Percentiles rank a stretch among this genome's conserved stretches.
These are phyloP conservation scores for Crithidia brevicula DNA, from an alignment of 208 protist species.

Conservation along the genomic window DNA sequence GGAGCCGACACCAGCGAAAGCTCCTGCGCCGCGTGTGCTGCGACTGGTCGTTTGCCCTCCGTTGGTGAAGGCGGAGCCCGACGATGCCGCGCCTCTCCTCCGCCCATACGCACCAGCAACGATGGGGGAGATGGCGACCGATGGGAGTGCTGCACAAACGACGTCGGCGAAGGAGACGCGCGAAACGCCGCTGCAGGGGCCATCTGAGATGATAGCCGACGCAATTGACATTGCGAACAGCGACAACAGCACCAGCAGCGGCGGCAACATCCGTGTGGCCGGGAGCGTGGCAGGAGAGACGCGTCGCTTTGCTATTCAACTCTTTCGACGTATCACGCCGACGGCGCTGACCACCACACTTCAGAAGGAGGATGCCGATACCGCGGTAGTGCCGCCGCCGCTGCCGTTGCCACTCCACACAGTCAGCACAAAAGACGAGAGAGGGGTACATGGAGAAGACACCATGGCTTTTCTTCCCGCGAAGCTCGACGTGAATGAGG, in stretches of 20 bases:
- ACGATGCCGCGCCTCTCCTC: too few species aligned
- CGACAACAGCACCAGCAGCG: background rate
- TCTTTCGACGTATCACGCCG: background rate
- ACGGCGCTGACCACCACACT: background rate
- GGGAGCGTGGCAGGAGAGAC: background rate
- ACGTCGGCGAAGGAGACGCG: background rate
- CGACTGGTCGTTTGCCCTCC: background rate
- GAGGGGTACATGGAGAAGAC: background rate
- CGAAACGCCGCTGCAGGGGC: background rate
- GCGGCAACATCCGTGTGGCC: background rate
- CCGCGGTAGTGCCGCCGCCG: too few species aligned
- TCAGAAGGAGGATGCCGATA: background rate
- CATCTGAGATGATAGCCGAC: too few species aligned
- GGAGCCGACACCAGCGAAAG: background rate
- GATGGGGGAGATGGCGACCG: too few species aligned
- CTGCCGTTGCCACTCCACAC: too few species aligned
- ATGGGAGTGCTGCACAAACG: background rate
- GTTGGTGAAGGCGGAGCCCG: background rate
- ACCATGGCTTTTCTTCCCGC: background rate
- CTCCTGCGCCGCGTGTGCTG: constrained; percentile 1
- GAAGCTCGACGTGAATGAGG: background rate
- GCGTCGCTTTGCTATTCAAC: background rate
- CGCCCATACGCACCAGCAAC: too few species aligned
- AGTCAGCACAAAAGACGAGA: too few species aligned
- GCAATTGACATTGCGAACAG: background rate